phyloP scores from a whole-genome alignment of 257 asterid genomes.

The Gardenia jasminoides region DNA sequence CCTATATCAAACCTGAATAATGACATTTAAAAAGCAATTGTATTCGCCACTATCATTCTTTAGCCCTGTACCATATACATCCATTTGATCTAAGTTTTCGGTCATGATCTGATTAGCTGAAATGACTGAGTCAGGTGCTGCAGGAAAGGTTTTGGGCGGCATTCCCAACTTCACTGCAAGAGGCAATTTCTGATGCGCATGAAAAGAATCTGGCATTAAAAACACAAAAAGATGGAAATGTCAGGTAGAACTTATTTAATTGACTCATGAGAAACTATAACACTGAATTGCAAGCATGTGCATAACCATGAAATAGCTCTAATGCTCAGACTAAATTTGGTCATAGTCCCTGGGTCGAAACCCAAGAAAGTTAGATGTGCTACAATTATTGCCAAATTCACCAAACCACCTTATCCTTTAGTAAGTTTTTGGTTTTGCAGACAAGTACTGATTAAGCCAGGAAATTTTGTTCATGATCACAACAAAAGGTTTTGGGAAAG shows the following conservation, averaged over 20 bases:
- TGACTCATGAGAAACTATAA: background rate
- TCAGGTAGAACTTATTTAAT: background rate
- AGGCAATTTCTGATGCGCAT: slow-evolving; percentile 50
- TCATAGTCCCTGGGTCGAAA: background rate
- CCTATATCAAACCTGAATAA: slow-evolving; percentile 74
- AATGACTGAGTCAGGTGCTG: slow-evolving; percentile 32
- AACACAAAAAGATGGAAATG: slow-evolving; percentile 19
- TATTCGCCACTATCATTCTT: slow-evolving; percentile 95
- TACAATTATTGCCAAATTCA: background rate
- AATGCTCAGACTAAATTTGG: background rate
- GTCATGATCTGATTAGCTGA: slow-evolving; percentile 28
- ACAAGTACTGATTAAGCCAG: background rate
- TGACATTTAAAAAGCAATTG: slow-evolving; percentile 96
- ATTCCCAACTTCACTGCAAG: slow-evolving; percentile 33
- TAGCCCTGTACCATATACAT: slow-evolving; percentile 75
- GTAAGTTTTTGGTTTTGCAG: background rate
- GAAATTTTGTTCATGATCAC: background rate
- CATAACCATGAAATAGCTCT: background rate
- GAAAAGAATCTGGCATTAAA: slow-evolving; percentile 47
- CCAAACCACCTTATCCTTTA: background rate
- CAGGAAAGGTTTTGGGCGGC: slow-evolving; percentile 40
- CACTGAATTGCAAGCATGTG: background rate
- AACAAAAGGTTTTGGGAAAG: background rate
- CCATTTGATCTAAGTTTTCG: slow-evolving; percentile 41
- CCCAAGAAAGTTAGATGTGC: background rate